A percentile compares a stretch with the other conserved stretches of the same genome.
These are phyloP conservation scores for Botrytis fragariae DNA, from an alignment of 2,329 filamentous ascomycete species.

Conservation along the genomic window DNA sequence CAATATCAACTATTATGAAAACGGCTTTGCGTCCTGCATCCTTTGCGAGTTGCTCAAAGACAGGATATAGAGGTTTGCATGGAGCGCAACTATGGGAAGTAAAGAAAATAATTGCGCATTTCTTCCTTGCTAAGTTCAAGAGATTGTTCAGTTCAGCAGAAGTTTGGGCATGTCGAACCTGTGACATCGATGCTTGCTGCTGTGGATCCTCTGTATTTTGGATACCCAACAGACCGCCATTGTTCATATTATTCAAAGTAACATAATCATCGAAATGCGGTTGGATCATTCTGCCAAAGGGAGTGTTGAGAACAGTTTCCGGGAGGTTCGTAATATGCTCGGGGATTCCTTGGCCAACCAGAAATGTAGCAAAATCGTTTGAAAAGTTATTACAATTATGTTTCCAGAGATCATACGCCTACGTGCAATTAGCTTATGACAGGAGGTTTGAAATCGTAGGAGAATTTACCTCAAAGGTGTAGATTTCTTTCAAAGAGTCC, in stretches of 20 bases:
- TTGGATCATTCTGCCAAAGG: constrained; percentile 83
- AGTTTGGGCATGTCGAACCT: constrained; percentile 61
- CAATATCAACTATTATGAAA: constrained; percentile 82
- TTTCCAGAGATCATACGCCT: constrained; percentile 83
- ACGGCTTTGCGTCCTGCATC: constrained; percentile 66
- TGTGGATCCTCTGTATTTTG: constrained; percentile 18
- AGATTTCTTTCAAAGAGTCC: constrained; percentile 77
- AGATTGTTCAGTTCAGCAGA: constrained; percentile 59
- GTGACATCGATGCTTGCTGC: constrained; percentile 35
- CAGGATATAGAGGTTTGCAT: constrained; percentile 78
- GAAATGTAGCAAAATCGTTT: constrained; percentile 85
- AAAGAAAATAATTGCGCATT: constrained; percentile 85
- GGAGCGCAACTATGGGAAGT: constrained; percentile 84
- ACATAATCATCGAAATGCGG: constrained; percentile 69
- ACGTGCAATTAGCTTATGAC: constrained; percentile 15
- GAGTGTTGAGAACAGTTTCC: constrained; percentile 78
- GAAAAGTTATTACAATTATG: constrained; percentile 99
- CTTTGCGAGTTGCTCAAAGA: constrained; percentile 75
- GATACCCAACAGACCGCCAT: constrained; percentile 39
- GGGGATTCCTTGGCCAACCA: constrained; percentile 85
- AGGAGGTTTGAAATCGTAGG: background rate
- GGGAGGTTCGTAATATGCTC: constrained; percentile 83
- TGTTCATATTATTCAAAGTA: constrained; percentile 57
- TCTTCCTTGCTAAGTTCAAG: constrained; percentile 57
- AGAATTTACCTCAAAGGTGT: constrained; percentile 66